Evolutionary conservation across 441 rosid species (phyloP), one percentile per base, ranked within the genome.

Genomic region (Arabidopsis hybrid): DNA sequence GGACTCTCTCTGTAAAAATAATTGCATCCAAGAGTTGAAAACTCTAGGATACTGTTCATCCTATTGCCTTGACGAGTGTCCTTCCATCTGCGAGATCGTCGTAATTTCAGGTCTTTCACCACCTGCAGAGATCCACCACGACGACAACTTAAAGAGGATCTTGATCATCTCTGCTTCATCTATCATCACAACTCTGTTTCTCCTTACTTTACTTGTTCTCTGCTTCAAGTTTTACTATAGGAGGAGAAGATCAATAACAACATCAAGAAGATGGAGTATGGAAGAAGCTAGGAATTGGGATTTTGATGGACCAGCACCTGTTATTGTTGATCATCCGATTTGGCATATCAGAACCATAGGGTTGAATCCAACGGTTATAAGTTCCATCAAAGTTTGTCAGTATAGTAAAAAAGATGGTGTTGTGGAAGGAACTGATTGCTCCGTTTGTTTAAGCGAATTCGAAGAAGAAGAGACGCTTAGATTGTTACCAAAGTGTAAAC

Each of bases 301-400:
- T 17, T 35, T 47, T 9, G 63, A 77, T 58, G 80, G 50, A 58
- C 79, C 78, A 26, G 26, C 68, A 59, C 57, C 61, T 1, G 72
- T 51, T 50, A 5, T 59, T 1, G 66, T 86, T 7, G 93, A 85
- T 65, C 92, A 91, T 78, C 98, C 92, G 49, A 71, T 89, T 61
- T 92, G 95, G 98, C 73, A 85, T 67, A 88, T 90, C 76, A 65
- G 87, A 64, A 87, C 92, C 1, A 82, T 85, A 1, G 98, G 98
- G 4, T 72, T 92, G 84, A 88, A 85, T n/a, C 95, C 85, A 69
- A 76, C 90, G 5, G 73, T 84, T 62, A 93, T 93, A 38, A 85
- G 85, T 64, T 83, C 90, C 35, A 93, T 91, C 63, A 74, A 89
- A 4, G 83, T 80, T 4, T 84, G 82, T 29, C 77, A 73, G 83